Evolutionary conservation across 2,329 filamentous ascomycete genomes (phyloP), one percentile per base, ranked within the genome.

Genomic region (Scorias spongiosa): DNA sequence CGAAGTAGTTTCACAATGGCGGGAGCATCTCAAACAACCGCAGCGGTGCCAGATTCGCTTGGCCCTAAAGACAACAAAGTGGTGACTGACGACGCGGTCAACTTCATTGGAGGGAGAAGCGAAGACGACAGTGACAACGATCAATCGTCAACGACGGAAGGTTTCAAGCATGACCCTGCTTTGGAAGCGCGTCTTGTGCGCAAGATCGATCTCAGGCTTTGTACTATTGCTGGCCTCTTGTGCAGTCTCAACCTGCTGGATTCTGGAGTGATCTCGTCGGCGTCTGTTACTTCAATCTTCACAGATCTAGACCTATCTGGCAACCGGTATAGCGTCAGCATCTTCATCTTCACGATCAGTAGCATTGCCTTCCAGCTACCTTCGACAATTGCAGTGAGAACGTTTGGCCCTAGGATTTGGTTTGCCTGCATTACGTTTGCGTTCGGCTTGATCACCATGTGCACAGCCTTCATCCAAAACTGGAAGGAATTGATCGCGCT

Each of bases 341-440:
- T 85, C 45, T 80, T 84, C 63, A 81, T 84, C 57, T 83, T 84
- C 60, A 83, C 80, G 9, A 70, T 84, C 44, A 69, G 78, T 5
- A 77, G 72, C 52, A 78, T 84, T 36, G 70, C 71, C 9, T 83
- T 81, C 54, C 80, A 84, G 57, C 63, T 84, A 7, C 80, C 80
- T 0, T 77, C 76, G 1, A 84, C 80, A 1, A 69, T 84, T 39
- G 74, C 77, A 1, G 76, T 82, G 26, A 70, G 80, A 40, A 70
- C 74, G 1, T 66, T 81, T 41, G 79, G 80, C 0, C 81, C 80
- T 0, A 68, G 80, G 11, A 56, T 72, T 41, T 80, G 75, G 70
- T 80, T 82, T 54, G 62, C 72, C 0, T 55, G 66, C 39, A 78
- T 74, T 47, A 81, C 78, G 1, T 62, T 76, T 44, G 62, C 62